These are phyloP conservation scores for Pythium brachiatum DNA, from an alignment of 352 stramenopile species.

Conservation along the genomic window DNA sequence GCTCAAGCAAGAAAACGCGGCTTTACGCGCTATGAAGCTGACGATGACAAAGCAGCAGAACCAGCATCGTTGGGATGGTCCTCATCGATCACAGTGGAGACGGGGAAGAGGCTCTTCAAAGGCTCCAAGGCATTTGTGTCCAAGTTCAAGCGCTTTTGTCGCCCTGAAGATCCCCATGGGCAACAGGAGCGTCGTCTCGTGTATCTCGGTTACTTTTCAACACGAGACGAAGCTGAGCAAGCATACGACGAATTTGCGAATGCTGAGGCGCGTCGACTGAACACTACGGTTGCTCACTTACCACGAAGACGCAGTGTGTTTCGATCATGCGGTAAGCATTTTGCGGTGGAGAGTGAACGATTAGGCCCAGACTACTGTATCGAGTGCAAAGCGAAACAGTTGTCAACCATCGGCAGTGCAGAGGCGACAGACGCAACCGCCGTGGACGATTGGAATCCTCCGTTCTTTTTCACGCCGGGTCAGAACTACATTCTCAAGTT, in stretches of 20 bases:
- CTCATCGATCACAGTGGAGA: slow-evolving; percentile 62
- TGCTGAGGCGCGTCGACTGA: slow-evolving; percentile 57
- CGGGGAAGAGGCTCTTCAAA: slow-evolving; percentile 62
- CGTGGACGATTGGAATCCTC: slow-evolving; percentile 52
- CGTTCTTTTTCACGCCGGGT: slow-evolving; percentile 56
- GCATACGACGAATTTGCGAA: slow-evolving; percentile 67
- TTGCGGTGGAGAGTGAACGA: slow-evolving; percentile 75
- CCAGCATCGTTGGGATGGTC: slow-evolving; percentile 53
- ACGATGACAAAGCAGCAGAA: slow-evolving; percentile 1
- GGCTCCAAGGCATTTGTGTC: slow-evolving; percentile 69
- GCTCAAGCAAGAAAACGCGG: slow-evolving; percentile 47
- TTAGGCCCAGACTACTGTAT: slow-evolving; percentile 68
- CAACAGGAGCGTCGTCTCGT: slow-evolving; percentile 58
- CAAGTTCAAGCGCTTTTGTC: slow-evolving; percentile 71
- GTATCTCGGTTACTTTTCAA: slow-evolving; percentile 71
- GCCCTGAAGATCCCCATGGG: slow-evolving; percentile 47
- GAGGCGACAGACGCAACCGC: background rate
- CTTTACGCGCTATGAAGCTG: slow-evolving; percentile 41
- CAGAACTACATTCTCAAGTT: slow-evolving; percentile 82
- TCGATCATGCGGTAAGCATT: slow-evolving; percentile 77
- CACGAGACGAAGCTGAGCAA: slow-evolving; percentile 60
- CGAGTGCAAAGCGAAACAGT: slow-evolving; percentile 63
- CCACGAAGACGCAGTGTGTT: slow-evolving; percentile 59
- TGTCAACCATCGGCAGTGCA: slow-evolving; percentile 31
- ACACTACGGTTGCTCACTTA: slow-evolving; percentile 57